Evolutionary conservation across 2,329 filamentous ascomycete genomes (phyloP).

Genomic region (Venturia pyrina): DNA sequence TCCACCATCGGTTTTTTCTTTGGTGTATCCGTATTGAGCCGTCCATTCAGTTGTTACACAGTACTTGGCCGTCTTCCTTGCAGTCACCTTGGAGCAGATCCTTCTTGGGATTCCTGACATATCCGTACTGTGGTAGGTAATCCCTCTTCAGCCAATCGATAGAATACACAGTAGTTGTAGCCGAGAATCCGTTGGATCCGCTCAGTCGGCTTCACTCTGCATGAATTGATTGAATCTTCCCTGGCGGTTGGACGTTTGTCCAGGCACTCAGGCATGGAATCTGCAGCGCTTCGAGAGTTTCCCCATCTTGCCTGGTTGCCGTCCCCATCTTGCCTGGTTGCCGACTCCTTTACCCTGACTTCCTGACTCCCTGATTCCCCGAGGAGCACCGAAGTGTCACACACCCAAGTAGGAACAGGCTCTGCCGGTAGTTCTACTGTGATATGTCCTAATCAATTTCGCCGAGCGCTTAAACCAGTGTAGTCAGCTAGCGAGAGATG

Average conservation of each 20-base stretch:
- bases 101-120: not conserved
- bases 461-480: not conserved
- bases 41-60: not conserved
- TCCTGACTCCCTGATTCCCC: too few species aligned
- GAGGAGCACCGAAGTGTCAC: not conserved
- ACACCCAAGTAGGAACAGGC: not conserved
- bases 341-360: too few species aligned
- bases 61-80: not conserved
- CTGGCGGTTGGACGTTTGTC: not conserved
- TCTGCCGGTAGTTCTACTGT: not conserved
- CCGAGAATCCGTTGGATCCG: not conserved
- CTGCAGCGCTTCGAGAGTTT: not conserved
- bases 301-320: not conserved
- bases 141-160: not conserved
- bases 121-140: too few species aligned
- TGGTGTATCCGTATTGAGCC: not conserved
- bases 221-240: not conserved
- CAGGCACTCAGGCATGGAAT: not conserved
- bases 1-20: not conserved
- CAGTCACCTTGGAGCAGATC: not conserved
- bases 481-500: not conserved
- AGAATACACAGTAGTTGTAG: too few species aligned
- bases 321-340: not conserved
- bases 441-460: not conserved
- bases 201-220: not conserved